Percentiles rank a stretch among this genome's conserved stretches.
These are phyloP conservation scores for Amylocystis lapponica DNA, from an alignment of 768 basidiomycete genomes.

Conservation along the genomic window DNA sequence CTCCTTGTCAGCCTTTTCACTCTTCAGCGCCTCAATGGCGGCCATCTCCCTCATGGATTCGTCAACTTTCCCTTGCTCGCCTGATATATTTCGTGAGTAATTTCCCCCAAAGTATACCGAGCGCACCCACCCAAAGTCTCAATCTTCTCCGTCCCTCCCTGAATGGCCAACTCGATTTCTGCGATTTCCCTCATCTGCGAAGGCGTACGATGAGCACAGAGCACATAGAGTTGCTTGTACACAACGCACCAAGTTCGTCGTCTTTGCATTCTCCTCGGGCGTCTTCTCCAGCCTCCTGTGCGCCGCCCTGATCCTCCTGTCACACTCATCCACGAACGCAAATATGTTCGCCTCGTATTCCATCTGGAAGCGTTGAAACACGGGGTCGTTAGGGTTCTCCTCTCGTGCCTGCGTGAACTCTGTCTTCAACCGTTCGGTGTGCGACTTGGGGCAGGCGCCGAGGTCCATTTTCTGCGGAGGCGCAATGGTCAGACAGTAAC, in stretches of 20 bases:
- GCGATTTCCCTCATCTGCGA: constrained; percentile 95
- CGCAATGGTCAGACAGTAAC: not conserved
- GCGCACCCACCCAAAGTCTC: constrained; percentile 76
- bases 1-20: constrained; percentile 94
- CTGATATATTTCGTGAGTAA: no score
- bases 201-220: not conserved
- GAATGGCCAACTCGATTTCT: constrained; percentile 97
- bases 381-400: constrained; percentile 69
- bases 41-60: constrained; percentile 98
- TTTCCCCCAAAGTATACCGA: no score
- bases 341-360: constrained; percentile 97
- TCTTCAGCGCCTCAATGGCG: constrained; percentile 95
- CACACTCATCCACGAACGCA: constrained; percentile 96
- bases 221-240: not conserved
- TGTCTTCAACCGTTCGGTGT: constrained; percentile 89
- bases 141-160: constrained; percentile 98
- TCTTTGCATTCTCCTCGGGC: constrained; percentile 99
- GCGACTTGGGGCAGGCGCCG: constrained; percentile 94
- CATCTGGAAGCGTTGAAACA: constrained; percentile 83
- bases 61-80: constrained; percentile 98
- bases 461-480: constrained; percentile 93
- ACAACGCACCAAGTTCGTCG: constrained; percentile 78
- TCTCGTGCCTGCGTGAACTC: constrained; percentile 82
- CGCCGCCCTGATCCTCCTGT: constrained; percentile 89
- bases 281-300: constrained; percentile 98